phyloP scores from a whole-genome alignment of 1,139 yeast species.

The Suhomyces atakaporum region DNA sequence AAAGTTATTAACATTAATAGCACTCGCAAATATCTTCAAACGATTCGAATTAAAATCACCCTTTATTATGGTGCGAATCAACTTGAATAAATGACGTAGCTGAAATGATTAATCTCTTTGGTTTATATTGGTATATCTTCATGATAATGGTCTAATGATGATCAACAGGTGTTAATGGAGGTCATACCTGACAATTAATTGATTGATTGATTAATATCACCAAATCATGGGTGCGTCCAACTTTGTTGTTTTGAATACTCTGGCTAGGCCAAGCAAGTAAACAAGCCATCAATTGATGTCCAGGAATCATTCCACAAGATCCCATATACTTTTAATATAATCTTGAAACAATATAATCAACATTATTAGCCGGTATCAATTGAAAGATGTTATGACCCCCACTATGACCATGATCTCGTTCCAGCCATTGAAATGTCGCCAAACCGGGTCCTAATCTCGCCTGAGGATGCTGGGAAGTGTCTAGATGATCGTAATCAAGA shows the following conservation, averaged over 20 bases:
- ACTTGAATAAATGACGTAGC: slow-evolving; percentile 6
- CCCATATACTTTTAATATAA: background rate
- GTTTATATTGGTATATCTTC: too few relatives aligned
- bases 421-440: background rate
- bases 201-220: slow-evolving; percentile 6
- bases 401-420: too few relatives aligned
- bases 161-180: background rate
- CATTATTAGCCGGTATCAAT: too few relatives aligned
- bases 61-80: slow-evolving; percentile 11
- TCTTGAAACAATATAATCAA: background rate
- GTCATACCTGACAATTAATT: background rate
- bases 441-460: background rate
- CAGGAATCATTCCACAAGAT: background rate
- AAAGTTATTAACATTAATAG: too few relatives aligned
- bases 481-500: background rate
- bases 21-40: background rate
- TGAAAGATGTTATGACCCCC: too few relatives aligned
- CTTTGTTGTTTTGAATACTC: background rate
- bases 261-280: background rate
- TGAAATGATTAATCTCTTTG: too few relatives aligned
- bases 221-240: background rate
- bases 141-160: too few relatives aligned
- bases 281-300: background rate
- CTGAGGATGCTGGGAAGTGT: background rate
- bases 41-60: slow-evolving; percentile 3